A percentile compares a stretch with the other conserved stretches of the same genome.
Conservation (phyloP, 208 protist genomes). For the Herpetomonas samuelpessoai region DNA sequence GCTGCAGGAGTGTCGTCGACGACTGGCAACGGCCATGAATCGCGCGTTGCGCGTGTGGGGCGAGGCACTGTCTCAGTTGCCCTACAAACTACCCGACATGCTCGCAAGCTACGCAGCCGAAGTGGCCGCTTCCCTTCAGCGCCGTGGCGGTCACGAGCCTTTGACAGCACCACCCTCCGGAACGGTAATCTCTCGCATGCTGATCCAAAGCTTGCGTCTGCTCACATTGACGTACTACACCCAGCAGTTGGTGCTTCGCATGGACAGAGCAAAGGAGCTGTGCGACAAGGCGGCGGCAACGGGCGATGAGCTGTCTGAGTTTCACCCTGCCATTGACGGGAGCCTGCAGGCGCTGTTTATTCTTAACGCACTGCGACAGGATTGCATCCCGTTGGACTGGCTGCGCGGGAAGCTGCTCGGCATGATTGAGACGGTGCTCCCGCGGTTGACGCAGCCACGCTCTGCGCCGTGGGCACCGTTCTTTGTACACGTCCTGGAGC, state of each 20-base stretch:
- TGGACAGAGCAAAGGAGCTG: constrained; percentile 9
- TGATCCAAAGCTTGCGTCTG: constrained; percentile 69
- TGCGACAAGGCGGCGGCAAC: not conserved
- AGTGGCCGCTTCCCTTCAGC: constrained; percentile 15
- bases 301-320: constrained; percentile 8
- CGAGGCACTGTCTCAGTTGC: constrained; percentile 32
- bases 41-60: constrained; percentile 23
- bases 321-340: constrained; percentile 11
- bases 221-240: constrained; percentile 38
- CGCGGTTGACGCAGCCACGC: not conserved
- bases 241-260: not conserved
- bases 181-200: constrained; percentile 50
- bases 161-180: not conserved
- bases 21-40: constrained; percentile 3
- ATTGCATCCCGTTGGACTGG: constrained; percentile 49
- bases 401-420: constrained; percentile 36
- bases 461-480: constrained; percentile 24
- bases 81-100: constrained; percentile 44
- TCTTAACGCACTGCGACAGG: constrained; percentile 26
- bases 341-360: constrained; percentile 20
- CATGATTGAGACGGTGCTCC: constrained; percentile 15
- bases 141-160: not conserved
- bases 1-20: constrained; percentile 9
- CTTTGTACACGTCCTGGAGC: constrained; percentile 40
- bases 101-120: constrained; percentile 37